Percentiles rank a stretch among this genome's conserved stretches.
These are phyloP conservation scores for Geranium incanum DNA, from an alignment of 441 rosid species.

Conservation along the genomic window DNA sequence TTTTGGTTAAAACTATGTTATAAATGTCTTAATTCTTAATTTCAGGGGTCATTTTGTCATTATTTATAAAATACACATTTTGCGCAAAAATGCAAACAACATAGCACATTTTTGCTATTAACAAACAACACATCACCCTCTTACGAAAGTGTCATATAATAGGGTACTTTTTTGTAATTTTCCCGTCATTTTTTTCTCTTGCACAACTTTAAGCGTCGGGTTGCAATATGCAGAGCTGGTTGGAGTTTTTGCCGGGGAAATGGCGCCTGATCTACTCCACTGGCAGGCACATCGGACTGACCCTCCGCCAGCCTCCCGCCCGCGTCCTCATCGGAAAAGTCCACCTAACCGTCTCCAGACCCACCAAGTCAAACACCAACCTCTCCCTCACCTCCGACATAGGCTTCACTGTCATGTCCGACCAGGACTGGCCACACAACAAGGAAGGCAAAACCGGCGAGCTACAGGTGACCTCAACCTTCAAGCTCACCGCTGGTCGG, in stretches of 20 bases:
- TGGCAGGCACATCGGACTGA: conserved; percentile 78
- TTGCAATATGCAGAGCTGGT: conserved; percentile 51
- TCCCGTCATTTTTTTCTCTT: not conserved
- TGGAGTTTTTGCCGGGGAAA: conserved; percentile 77
- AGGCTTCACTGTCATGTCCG: conserved; percentile 52
- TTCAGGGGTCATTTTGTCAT: no score
- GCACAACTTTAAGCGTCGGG: not conserved
- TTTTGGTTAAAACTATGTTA: no score
- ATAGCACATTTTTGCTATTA: no score
- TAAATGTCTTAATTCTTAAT: no score
- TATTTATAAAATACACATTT: no score
- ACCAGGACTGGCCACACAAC: conserved; percentile 68
- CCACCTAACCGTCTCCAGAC: conserved; percentile 41
- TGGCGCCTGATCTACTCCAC: conserved; percentile 84
- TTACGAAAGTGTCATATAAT: no score
- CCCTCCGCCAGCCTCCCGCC: conserved; percentile 66
- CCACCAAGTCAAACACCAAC: conserved; percentile 31
- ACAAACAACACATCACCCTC: no score
- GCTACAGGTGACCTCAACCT: conserved; percentile 51
- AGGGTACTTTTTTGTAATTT: no score
- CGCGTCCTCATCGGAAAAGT: conserved; percentile 65
- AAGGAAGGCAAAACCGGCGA: conserved; percentile 54
- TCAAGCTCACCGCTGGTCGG: conserved; percentile 52
- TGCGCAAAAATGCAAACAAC: no score
- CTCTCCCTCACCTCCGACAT: conserved; percentile 52